Conservation (phyloP, 345 rosid genomes). For the Erodium maritimum region DNA sequence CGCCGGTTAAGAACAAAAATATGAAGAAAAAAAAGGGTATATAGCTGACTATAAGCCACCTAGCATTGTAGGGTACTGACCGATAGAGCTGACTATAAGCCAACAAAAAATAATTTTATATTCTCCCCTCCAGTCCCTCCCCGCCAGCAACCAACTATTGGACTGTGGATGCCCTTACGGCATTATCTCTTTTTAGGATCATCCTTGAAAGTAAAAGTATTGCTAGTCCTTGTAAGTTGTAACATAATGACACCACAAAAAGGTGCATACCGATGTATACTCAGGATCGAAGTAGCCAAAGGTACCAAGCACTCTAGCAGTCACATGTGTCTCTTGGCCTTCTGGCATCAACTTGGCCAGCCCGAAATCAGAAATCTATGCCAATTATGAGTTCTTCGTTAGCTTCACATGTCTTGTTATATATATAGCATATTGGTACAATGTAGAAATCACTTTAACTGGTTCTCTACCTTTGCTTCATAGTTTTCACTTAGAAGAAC, state of each 20-base stretch:
- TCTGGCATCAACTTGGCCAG: constrained; percentile 94
- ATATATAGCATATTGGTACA: background rate
- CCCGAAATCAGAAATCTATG: constrained; percentile 87
- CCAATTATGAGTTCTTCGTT: background rate
- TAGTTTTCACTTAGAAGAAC: constrained; percentile 58
- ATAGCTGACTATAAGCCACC: too few relatives aligned
- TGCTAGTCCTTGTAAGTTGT: background rate
- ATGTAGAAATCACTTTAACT: background rate
- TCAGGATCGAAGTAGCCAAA: constrained; percentile 97
- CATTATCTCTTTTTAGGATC: background rate
- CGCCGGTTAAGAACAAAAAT: too few relatives aligned
- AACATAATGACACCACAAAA: background rate
- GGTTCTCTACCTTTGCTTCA: constrained; percentile 62
- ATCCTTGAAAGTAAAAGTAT: background rate
- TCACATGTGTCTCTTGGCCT: constrained; percentile 67
- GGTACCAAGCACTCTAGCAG: constrained; percentile 93
- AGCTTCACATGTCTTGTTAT: background rate
- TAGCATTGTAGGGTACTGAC: too few relatives aligned
- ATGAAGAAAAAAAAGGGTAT: too few relatives aligned
- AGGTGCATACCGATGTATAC: constrained; percentile 65
- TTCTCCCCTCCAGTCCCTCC: too few relatives aligned
- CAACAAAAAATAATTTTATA: too few relatives aligned
- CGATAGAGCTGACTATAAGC: too few relatives aligned
- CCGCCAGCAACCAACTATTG: too few relatives aligned
- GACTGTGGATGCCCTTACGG: too few relatives aligned